Base-by-base conservation (phyloP, 352 stramenopile genomes). In the Globisporangium ultimum region DNA sequence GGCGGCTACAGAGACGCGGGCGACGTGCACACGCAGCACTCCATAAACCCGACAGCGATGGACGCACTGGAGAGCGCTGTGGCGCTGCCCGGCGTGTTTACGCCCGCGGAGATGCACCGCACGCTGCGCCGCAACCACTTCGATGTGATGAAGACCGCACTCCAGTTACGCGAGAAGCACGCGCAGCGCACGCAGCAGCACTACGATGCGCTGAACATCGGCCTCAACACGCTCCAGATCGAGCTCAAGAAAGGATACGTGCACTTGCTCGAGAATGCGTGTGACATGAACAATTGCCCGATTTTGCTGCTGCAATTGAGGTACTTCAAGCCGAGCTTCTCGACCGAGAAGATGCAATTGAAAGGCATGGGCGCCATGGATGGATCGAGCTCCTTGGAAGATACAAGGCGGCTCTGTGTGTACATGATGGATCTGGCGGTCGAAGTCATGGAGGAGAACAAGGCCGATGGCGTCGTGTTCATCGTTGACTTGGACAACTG, bases 381-480 rank as follows among this genome's bases (percentile, higher is more conserved):
- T 48, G 78, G 75, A 10, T 81, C 73, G 11, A 89, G 78, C 46
- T 86, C 78, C 28, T 49, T 92, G 7, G 80, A 92, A 48, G 80
- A 90, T 57, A 80, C 83, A 5, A 67, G 83, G 0, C 61, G 83
- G 18, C 67, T 88, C 2, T 87, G 80, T 20, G 78, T 92, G 48
- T 92, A 92, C 59, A 72, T 92, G 47, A 80, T 90, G 74, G 81
- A 88, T 43, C 61, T 92, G 24, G 83, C 80, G 12, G 74, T 89
- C 11, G 80, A 92, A 50, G 63, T 67, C 34, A 88, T 92, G 78
- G 82, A 92, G 48, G 80, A 88, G 49, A 76, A 80, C 18, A 63
- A 63, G 6, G 76, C 80, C 3, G 69, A 77, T n/a, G 82, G 82
- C 17, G 67, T 92, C 32, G 70, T 87, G 45, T 89, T 89, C 54